Evolutionary conservation across 2,329 filamentous ascomycete species (phyloP).

Genomic region (Ophiostoma ulmi): DNA sequence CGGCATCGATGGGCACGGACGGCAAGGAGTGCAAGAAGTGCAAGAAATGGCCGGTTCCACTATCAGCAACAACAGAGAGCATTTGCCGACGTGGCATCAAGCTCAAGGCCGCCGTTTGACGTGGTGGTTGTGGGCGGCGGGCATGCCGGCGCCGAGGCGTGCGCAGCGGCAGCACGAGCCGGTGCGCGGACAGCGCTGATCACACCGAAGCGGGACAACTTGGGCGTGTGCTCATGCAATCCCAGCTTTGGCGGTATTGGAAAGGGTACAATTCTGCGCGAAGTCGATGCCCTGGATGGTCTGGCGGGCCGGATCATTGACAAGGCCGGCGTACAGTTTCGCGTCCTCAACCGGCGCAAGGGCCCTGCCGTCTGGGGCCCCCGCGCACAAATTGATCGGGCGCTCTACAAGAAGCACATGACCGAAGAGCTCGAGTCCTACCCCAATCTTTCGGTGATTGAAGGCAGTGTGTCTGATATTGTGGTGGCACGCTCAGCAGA

Average conservation of each 20-base stretch:
- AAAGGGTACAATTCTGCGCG: conserved; percentile 91
- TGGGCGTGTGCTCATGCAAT: conserved; percentile 94
- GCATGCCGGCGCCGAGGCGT: conserved; percentile 92
- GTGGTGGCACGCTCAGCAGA: conserved; percentile 56
- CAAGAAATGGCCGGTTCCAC: neutral
- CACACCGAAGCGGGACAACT: conserved; percentile 80
- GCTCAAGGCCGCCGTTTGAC: conserved; percentile 57
- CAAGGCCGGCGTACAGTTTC: conserved; percentile 91
- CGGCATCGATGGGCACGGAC: neutral
- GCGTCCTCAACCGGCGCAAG: conserved; percentile 79
- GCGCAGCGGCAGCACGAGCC: conserved; percentile 79
- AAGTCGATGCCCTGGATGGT: conserved; percentile 92
- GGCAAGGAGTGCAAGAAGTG: neutral
- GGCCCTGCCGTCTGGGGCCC: conserved; percentile 97
- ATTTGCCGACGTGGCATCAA: conserved; percentile 24
- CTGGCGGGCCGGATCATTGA: conserved; percentile 84
- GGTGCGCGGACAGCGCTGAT: conserved; percentile 86
- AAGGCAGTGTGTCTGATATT: conserved; percentile 89
- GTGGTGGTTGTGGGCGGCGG: conserved; percentile 94
- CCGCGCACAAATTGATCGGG: conserved; percentile 88
- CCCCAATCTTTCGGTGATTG: conserved; percentile 70
- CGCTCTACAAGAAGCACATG: conserved; percentile 87
- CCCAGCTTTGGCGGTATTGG: conserved; percentile 98
- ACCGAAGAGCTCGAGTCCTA: conserved; percentile 75
- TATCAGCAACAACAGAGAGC: conserved; percentile 11